Evolutionary conservation across 805 yeast genomes (phyloP), one percentile per base, ranked within the genome.

Genomic region (Wickerhamomyces tratensis): DNA sequence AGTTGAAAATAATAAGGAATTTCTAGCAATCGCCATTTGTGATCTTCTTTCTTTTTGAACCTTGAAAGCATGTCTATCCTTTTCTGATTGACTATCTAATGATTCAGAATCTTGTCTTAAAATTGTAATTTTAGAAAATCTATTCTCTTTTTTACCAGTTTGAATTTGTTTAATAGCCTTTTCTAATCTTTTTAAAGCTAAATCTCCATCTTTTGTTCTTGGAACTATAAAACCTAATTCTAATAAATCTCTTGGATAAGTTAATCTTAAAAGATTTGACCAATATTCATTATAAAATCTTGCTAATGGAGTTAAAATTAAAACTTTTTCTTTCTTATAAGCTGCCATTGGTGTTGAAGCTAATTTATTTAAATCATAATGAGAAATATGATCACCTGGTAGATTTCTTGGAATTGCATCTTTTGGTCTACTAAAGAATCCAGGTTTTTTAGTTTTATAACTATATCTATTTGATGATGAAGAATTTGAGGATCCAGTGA

Each of bases 171-270:
- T 85, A 37, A 93, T 78, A 5, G 87, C 95, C 37, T 66, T 62
- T 59, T 88, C 95, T 52, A 93, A 70, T 49, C 71, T 64, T 52
- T 74, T 72, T 52, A 91, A 67, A 0, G 95, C 94, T 15, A 59
- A 60, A 62, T 89, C 96, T 34, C 98, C 99, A 39, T 84, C 85
- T 14, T 69, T 61, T 33, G 79, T 77, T 53, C 95, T 71, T 44
- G 99, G 98, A 35, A 89, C 72, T 41, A 93, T 91, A 59, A 93
- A 89, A 0, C 98, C 98, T 41, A 93, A 69, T 53, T 89, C 94
- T 40, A 91, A 72, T 47, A 85, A 72, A 40, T 78, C 80, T 61
- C 91, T 84, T 42, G 96, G 97, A 61, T 93, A 93, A 20, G 79
- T 67, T 52, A 93, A 65, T 50, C 71, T 71, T 46, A 83, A 62